Evolutionary conservation across 495 filamentous ascomycete species (phyloP).

Genomic region (Sordaria brevicollis): DNA sequence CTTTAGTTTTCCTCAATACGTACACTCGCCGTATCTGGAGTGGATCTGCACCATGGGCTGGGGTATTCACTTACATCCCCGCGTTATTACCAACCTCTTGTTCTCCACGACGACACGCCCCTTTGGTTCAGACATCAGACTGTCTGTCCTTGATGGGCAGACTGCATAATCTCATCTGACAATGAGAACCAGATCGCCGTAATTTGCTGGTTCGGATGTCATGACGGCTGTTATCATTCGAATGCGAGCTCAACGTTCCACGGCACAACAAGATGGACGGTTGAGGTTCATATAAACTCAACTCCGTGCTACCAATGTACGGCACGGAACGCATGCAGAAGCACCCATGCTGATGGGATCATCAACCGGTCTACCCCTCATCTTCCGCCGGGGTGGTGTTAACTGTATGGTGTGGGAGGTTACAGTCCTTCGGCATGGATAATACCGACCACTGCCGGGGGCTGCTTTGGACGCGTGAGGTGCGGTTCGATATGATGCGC

Average conservation of each 20-base stretch:
- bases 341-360: neutral
- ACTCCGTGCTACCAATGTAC: neutral
- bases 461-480: neutral
- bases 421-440: conserved; percentile 5
- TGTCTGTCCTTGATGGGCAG: neutral
- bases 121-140: no score
- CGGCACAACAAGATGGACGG: neutral
- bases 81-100: neutral
- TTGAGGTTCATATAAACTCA: neutral
- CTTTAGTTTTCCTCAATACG: neutral
- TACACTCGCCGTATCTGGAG: neutral
- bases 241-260: neutral
- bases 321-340: neutral
- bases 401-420: neutral
- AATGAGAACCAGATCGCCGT: neutral
- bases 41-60: neutral
- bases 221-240: neutral
- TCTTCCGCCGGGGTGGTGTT: conserved; percentile 1
- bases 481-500: conserved; percentile 5
- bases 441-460: conserved; percentile 8
- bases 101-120: neutral
- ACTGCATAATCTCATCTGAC: neutral
- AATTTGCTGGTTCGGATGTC: neutral
- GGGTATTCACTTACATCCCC: neutral
- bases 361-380: conserved; percentile 14